Evolutionary conservation across 495 filamentous ascomycete species (phyloP).

Genomic region (Tuber borchii): DNA sequence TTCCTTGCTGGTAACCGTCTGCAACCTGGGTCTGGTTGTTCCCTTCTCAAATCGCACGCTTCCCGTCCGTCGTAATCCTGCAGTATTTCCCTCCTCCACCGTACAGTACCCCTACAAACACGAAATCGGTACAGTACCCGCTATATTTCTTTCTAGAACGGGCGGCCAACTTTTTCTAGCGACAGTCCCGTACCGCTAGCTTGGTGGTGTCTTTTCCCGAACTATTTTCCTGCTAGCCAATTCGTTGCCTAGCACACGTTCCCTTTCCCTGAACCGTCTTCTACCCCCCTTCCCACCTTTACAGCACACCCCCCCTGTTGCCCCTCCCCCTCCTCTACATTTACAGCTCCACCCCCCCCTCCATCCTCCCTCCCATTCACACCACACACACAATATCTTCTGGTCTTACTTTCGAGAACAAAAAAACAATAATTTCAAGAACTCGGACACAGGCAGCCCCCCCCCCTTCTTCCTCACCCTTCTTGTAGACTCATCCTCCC

Average conservation of each 20-base stretch:
- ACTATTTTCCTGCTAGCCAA: conserved; percentile 28
- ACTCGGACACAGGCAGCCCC: conserved; percentile 9
- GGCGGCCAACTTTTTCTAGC: conserved; percentile 36
- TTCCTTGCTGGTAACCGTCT: conserved; percentile 29
- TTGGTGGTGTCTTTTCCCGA: conserved; percentile 34
- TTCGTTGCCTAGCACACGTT: conserved; percentile 35
- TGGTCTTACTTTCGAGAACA: conserved; percentile 23
- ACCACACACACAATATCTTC: conserved; percentile 4
- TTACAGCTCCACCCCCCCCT: conserved; percentile 29
- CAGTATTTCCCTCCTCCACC: conserved; percentile 21
- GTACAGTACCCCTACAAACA: conserved; percentile 23
- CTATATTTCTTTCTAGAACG: conserved; percentile 30
- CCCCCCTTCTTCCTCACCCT: conserved; percentile 10
- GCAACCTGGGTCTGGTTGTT: conserved; percentile 22
- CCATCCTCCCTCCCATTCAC: conserved; percentile 8
- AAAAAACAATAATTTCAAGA: conserved; percentile 14
- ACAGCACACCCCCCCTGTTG: conserved; percentile 25
- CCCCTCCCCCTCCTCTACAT: conserved; percentile 19
- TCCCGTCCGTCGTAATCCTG: conserved; percentile 35
- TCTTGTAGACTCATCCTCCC: conserved; percentile 11
- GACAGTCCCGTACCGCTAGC: conserved; percentile 38
- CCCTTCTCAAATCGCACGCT: conserved; percentile 31
- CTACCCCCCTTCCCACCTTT: conserved; percentile 30
- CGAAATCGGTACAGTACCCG: conserved; percentile 23
- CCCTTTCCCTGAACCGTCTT: conserved; percentile 37